Evolutionary conservation across 345 rosid species (phyloP).

Genomic region (Rhizophora mangle): DNA sequence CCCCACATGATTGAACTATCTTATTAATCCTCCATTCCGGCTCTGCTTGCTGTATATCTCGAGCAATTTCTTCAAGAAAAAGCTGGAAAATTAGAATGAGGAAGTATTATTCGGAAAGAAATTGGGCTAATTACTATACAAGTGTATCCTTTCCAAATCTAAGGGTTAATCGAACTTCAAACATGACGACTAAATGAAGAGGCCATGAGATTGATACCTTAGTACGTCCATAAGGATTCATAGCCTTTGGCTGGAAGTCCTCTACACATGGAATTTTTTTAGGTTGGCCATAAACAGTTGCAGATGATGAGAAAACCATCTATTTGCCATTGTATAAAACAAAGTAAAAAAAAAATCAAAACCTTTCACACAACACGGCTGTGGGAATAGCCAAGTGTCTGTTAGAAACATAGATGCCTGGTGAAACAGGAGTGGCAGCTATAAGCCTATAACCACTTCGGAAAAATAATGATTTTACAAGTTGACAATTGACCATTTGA

Average conservation of each 20-base stretch:
- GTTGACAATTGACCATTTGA: background rate
- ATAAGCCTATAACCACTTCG: background rate
- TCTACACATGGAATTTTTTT: slow-evolving; percentile 78
- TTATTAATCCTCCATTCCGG: slow-evolving; percentile 86
- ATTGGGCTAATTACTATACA: background rate
- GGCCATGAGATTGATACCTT: slow-evolving; percentile 42
- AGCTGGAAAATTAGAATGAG: slow-evolving; percentile 38
- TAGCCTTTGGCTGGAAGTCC: slow-evolving; percentile 63
- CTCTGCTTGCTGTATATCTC: slow-evolving; percentile 78
- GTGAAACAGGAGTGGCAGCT: no score
- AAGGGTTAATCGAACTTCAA: background rate
- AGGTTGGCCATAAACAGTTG: slow-evolving; percentile 97
- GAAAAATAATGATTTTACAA: background rate
- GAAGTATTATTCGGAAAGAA: slow-evolving; percentile 8
- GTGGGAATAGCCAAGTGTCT: no score
- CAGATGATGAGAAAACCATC: slow-evolving; percentile 98
- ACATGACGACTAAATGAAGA: background rate
- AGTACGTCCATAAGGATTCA: slow-evolving; percentile 94
- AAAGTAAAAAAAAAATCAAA: background rate
- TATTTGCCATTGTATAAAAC: slow-evolving; percentile 8
- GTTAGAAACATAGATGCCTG: no score
- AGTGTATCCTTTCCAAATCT: slow-evolving; percentile 1
- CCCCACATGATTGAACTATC: slow-evolving; percentile 94
- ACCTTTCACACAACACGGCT: background rate
- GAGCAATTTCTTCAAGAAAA: slow-evolving; percentile 88